phyloP scores from a whole-genome alignment of 768 basidiomycete genomes.

The Leucocoprinus sp. region DNA sequence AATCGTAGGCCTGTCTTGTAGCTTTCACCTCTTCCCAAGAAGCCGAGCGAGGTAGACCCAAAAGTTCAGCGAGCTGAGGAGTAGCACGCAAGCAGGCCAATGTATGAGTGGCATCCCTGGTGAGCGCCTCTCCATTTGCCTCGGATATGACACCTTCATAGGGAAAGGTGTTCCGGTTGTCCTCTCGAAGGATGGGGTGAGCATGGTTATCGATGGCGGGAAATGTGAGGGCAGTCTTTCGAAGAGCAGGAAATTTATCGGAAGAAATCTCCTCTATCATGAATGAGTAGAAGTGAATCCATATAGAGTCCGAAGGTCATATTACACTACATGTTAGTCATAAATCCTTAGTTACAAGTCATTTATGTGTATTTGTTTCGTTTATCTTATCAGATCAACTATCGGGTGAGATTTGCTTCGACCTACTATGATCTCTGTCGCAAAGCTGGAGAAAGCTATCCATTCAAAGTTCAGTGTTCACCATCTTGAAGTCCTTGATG shows the following conservation, averaged over 20 bases:
- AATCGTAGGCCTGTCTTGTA: conserved; percentile 34
- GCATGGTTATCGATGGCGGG: conserved; percentile 78
- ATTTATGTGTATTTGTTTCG: not conserved
- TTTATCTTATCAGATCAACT: conserved; percentile 19
- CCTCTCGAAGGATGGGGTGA: conserved; percentile 53
- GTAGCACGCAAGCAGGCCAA: conserved; percentile 53
- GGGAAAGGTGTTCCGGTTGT: conserved; percentile 36
- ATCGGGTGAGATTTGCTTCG: not conserved
- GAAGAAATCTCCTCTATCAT: conserved; percentile 4
- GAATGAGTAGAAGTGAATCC: conserved; percentile 1
- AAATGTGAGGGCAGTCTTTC: conserved; percentile 23
- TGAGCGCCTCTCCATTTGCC: conserved; percentile 44
- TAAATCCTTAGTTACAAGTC: not conserved
- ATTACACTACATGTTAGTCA: not conserved
- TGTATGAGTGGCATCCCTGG: conserved; percentile 43
- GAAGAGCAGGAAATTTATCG: conserved; percentile 18
- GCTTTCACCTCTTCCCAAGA: conserved; percentile 57
- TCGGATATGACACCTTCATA: conserved; percentile 65
- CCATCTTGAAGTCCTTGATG: conserved; percentile 69
- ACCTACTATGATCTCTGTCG: conserved; percentile 44
- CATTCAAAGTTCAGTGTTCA: conserved; percentile 52
- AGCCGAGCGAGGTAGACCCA: conserved; percentile 26
- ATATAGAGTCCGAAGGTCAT: not conserved
- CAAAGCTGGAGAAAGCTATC: conserved; percentile 54
- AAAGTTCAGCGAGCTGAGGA: conserved; percentile 44